Conservation (phyloP, 2,329 filamentous ascomycete species). For the Penicillium sumatraense region DNA sequence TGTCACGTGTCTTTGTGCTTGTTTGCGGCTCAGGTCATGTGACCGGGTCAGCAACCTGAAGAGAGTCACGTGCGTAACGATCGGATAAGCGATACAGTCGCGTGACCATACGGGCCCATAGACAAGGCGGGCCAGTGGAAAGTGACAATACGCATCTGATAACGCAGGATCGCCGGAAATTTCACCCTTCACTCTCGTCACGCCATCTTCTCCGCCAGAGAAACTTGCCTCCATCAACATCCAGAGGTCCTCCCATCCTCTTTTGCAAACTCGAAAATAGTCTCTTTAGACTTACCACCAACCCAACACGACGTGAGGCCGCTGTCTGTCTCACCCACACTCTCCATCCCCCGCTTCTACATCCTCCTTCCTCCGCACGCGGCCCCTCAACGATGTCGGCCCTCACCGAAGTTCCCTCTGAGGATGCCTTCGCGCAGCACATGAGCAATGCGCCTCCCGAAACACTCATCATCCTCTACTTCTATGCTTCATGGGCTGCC, state of each 20-base stretch:
- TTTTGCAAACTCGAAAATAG: not conserved
- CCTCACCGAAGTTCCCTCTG: constrained; percentile 75
- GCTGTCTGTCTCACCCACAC: not conserved
- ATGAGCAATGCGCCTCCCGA: constrained; percentile 68
- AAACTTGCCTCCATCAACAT: constrained; percentile 11
- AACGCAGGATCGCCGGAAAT: constrained; percentile 30
- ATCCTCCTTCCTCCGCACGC: constrained; percentile 7
- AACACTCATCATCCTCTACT: constrained; percentile 83
- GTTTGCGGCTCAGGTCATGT: not conserved
- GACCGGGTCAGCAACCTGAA: too few species aligned
- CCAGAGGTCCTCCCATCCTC: not conserved
- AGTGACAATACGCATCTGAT: constrained; percentile 33
- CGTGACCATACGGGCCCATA: not conserved
- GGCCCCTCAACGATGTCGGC: constrained; percentile 64
- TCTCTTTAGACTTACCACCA: too few species aligned
- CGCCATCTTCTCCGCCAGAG: constrained; percentile 22
- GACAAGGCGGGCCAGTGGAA: too few species aligned
- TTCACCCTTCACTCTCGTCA: constrained; percentile 29
- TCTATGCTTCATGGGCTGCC: constrained; percentile 95
- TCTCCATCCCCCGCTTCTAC: not conserved
- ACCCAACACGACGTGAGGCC: not conserved
- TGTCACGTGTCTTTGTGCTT: too few species aligned
- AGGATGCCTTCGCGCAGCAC: constrained; percentile 43
- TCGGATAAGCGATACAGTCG: constrained; percentile 5
- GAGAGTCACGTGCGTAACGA: constrained; percentile 4